These are phyloP conservation scores for Pythium myriotylum DNA, from an alignment of 352 stramenopile species.

Conservation along the genomic window DNA sequence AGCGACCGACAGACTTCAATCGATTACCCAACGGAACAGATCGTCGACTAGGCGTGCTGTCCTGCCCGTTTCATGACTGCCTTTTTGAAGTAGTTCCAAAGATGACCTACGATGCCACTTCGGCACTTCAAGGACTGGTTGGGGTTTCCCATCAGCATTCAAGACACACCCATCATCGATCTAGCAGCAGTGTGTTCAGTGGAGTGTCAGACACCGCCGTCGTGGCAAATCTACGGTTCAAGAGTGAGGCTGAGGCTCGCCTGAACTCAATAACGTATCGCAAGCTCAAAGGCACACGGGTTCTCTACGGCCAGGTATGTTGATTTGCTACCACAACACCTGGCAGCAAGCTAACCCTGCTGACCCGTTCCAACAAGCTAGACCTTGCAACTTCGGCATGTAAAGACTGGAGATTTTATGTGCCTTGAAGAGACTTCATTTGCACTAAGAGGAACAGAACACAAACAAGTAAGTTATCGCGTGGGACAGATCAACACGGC, in stretches of 20 bases:
- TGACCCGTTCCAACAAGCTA: conserved; percentile 11
- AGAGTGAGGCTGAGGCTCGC: conserved; percentile 63
- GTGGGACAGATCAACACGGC: not conserved
- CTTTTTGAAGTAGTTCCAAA: conserved; percentile 76
- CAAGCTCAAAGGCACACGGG: conserved; percentile 56
- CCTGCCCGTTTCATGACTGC: conserved; percentile 64
- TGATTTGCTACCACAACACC: not conserved
- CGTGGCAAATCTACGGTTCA: conserved; percentile 50
- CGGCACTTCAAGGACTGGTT: conserved; percentile 35
- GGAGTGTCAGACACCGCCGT: no score
- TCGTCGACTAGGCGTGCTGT: conserved; percentile 40
- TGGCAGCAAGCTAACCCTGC: not conserved
- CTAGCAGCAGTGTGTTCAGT: no score
- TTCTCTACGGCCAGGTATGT: conserved; percentile 68
- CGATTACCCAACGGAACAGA: conserved; percentile 24
- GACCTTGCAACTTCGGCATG: conserved; percentile 62
- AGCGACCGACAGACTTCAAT: not conserved
- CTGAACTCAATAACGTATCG: conserved; percentile 78
- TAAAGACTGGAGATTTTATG: conserved; percentile 65
- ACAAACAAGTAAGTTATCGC: conserved; percentile 39
- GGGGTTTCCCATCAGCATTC: no score
- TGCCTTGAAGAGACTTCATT: conserved; percentile 49
- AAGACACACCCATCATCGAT: no score
- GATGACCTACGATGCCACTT: conserved; percentile 73
- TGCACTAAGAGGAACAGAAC: conserved; percentile 53